These are phyloP conservation scores for Camellia granthamiana DNA, from an alignment of 148 eudicot genomes.

Conservation along the genomic window DNA sequence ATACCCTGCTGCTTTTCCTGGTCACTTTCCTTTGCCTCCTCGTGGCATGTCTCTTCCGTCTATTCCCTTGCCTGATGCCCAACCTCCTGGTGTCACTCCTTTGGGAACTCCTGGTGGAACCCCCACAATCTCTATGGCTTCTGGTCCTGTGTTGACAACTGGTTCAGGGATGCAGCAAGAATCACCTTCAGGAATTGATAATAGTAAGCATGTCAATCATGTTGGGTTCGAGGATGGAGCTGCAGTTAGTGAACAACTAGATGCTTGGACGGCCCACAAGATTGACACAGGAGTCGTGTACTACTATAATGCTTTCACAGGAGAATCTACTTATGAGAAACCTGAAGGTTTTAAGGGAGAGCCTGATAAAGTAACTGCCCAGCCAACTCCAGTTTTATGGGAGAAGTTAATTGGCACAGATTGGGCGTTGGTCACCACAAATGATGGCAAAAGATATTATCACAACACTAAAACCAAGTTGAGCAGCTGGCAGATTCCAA, in stretches of 20 bases:
- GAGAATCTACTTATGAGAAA: constrained; percentile 88
- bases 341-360: constrained; percentile 66
- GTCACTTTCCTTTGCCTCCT: constrained; percentile 59
- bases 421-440: no score
- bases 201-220: constrained; percentile 34
- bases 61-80: constrained; percentile 60
- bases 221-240: constrained; percentile 30
- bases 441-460: no score
- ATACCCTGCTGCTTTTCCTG: constrained; percentile 54
- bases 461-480: no score
- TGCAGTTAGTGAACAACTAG: constrained; percentile 38
- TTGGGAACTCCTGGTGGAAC: constrained; percentile 38
- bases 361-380: no score
- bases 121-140: constrained; percentile 22
- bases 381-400: no score
- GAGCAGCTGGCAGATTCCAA: no score
- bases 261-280: constrained; percentile 93
- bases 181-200: constrained; percentile 70
- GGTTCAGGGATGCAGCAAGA: constrained; percentile 48
- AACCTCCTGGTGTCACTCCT: constrained; percentile 80
- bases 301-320: constrained; percentile 83
- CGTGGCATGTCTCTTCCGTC: constrained; percentile 56
- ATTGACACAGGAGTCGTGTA: constrained; percentile 80
- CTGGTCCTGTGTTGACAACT: constrained; percentile 33
- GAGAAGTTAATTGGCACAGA: no score